Evolutionary conservation across 2,329 filamentous ascomycete species (phyloP), one percentile per base, ranked within the genome.

Genomic region (Calonectria henricotiae): DNA sequence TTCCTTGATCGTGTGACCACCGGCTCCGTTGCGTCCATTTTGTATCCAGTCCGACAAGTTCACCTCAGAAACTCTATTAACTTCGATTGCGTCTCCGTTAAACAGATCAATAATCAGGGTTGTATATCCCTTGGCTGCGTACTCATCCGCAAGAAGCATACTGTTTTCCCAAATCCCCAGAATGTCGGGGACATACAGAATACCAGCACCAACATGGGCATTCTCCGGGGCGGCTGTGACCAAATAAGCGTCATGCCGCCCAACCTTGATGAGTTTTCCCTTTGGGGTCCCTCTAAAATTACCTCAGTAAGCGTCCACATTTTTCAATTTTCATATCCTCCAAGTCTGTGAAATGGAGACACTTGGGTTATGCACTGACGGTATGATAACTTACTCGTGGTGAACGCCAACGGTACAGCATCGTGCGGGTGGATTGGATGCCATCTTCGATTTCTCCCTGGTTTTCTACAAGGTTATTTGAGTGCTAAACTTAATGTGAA

Each of bases 141-240:
- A 81, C 23, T 77, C 73, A 68, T 83, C 81, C 70, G 87, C 83
- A 64, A 82, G 73, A 0, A 83, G 79, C 64, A 80, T 80, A 63
- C 74, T 78, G 69, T 83, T 83, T 17, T 79, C 71, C 86, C 86
- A 88, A 78, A 89, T 85, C 69, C 87, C 84, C 62, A 87, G 81
- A 65, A 88, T 81, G 70, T 89, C 88, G 8, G 85, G 84, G 5
- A 77, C 23, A 76, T 83, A 82, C 17, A 89, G 79, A 68, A 89
- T 80, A 32, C 82, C 87, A 25, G 80, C 77, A n/a, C 30, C 43
- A 12, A 37, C 25, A 8, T 49, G 63, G 5, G 61, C 37, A 7
- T 5, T 49, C n/a, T 46, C 13, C 15, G 51, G 0, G 25, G 35
- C 37, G 3, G 66, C 35, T 8, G 51, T 65, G 11, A 51, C 62